Base-by-base conservation (phyloP, 169 alveolate species). In the Plasmodium coatneyi region DNA sequence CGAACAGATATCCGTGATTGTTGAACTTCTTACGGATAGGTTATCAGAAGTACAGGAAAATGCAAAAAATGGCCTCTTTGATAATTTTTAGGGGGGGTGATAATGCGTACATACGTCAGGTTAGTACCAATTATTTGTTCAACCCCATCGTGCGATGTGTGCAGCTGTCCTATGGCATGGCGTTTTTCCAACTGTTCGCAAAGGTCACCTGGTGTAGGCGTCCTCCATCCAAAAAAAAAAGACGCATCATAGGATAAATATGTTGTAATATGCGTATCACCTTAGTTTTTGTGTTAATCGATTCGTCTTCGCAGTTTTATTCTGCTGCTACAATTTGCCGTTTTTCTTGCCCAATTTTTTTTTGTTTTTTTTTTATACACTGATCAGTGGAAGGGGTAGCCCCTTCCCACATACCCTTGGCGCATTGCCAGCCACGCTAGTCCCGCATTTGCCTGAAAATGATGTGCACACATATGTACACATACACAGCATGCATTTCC, bases 11-110 rank as follows among this genome's bases (percentile, higher is more conserved):
- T 91, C 78, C 14, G 41, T 36, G 22, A 79, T 80, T 28, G 70
- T 89, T 41, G 72, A 89, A 9, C 80, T 71, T 43, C 81, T 91
- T 41, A 39, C 71, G 43, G 81, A 49, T 25, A 91, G 52, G 82
- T 70, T 81, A 80, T 12, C 19, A 16, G 95, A 91, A 91, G 81
- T 82, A 70, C 87, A 70, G 30, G 86, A 74, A 52, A 49, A 74
- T 54, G 19, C 52, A 39, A 74, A 74, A 52, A 86, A 56, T 74
- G n/a, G n/a, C 28, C 28, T n/a, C 7, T 19, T 34, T 70, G 81
- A 76, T 6, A 86, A 74, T 54, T 25, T 32, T 76, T 86, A 36
- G 43, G 30, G 34, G 81, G 19, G 28, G 16, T n/a, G 14, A n/a
- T 2, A 19, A 66, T n/a, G 9, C 76, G 76, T n/a, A 66, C 36